A percentile compares a stretch with the other conserved stretches of the same genome.
These are phyloP conservation scores for Aspergillus cristatus DNA, from an alignment of 495 filamentous ascomycete species.

Conservation along the genomic window DNA sequence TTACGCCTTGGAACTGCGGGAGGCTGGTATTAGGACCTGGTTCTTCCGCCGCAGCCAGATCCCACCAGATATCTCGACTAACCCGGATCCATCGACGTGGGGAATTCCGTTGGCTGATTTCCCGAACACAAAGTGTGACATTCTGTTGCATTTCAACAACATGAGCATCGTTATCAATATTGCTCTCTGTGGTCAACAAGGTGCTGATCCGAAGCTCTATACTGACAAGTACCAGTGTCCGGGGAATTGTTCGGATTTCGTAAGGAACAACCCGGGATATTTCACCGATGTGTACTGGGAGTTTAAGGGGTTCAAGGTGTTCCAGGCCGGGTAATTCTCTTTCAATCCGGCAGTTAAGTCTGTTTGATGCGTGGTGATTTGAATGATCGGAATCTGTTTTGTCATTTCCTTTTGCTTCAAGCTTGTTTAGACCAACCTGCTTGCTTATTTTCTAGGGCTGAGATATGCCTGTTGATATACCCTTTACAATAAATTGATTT, in stretches of 20 bases:
- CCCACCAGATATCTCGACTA: constrained; percentile 16
- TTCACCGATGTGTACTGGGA: constrained; percentile 28
- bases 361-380: no score
- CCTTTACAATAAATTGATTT: no score
- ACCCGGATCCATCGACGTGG: constrained; percentile 27
- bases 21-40: constrained; percentile 31
- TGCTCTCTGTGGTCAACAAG: constrained; percentile 23
- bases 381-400: no score
- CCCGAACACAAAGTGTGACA: constrained; percentile 27
- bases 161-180: constrained; percentile 29
- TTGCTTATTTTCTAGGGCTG: no score
- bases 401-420: no score
- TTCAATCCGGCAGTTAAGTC: no score
- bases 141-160: constrained; percentile 23
- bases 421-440: no score
- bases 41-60: constrained; percentile 25
- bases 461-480: no score
- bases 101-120: constrained; percentile 25
- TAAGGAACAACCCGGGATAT: constrained; percentile 14
- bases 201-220: constrained; percentile 15
- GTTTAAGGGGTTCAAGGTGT: constrained; percentile 27
- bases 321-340: no score
- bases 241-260: constrained; percentile 12
- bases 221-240: constrained; percentile 15
- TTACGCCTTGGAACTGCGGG: constrained; percentile 30